phyloP scores from a whole-genome alignment of 2,329 filamentous ascomycete genomes.

The Colletotrichum lini region DNA sequence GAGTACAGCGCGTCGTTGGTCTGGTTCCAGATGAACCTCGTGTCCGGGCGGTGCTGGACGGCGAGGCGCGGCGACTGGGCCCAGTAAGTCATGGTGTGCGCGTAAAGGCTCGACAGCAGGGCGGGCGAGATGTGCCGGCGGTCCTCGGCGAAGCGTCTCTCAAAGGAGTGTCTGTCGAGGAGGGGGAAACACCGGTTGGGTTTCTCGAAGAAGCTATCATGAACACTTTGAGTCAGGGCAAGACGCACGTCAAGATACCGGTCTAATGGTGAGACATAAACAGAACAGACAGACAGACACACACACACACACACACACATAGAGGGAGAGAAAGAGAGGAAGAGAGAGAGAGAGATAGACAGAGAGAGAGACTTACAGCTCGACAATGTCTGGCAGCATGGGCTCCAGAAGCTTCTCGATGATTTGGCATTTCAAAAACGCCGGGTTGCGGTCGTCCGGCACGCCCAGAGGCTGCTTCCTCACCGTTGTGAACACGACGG shows the following conservation, averaged over 20 bases:
- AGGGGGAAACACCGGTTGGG: conserved; percentile 74
- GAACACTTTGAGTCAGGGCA: neutral
- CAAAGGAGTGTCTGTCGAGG: conserved; percentile 69
- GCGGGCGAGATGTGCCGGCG: conserved; percentile 68
- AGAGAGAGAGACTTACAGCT: conserved; percentile 54
- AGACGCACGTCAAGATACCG: too few relatives aligned
- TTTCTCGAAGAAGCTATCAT: conserved; percentile 65
- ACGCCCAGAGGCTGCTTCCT: conserved; percentile 62
- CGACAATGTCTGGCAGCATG: conserved; percentile 64
- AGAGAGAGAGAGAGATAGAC: too few relatives aligned
- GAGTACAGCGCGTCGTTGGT: conserved; percentile 72
- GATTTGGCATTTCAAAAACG: conserved; percentile 65
- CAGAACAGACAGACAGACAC: conserved; percentile 1
- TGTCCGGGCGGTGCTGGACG: conserved; percentile 67
- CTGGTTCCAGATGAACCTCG: conserved; percentile 74
- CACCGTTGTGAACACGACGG: conserved; percentile 63
- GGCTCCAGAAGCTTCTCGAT: conserved; percentile 73
- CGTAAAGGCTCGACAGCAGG: conserved; percentile 70
- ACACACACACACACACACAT: neutral
- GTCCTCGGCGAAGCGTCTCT: conserved; percentile 60
- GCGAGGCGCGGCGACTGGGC: conserved; percentile 60
- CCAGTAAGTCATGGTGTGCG: conserved; percentile 72
- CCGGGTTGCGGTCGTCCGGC: conserved; percentile 53
- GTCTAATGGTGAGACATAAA: too few relatives aligned
- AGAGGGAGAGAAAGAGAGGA: too few relatives aligned